Percentiles rank a stretch among this genome's conserved stretches.
Evolutionary conservation across 352 stramenopile species (phyloP).

Genomic region (Globisporangium ultimum): DNA sequence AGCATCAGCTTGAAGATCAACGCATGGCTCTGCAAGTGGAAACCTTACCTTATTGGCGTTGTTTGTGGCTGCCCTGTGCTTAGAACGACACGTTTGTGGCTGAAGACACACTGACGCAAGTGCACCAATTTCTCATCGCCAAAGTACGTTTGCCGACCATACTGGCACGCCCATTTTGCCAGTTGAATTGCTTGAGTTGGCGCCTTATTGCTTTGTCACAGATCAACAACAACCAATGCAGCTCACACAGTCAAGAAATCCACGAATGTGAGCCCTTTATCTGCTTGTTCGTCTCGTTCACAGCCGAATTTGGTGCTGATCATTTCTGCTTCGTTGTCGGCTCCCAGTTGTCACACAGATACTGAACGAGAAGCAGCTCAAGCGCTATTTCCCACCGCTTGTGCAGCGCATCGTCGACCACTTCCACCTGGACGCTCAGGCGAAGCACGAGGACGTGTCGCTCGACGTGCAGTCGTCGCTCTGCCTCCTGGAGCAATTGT

Average conservation of each 20-base stretch:
- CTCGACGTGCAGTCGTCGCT: constrained; percentile 67
- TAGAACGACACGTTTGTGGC: constrained; percentile 23
- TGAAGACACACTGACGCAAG: constrained; percentile 20
- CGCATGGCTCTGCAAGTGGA: neutral
- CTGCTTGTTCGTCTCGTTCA: neutral
- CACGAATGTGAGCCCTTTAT: constrained; percentile 37
- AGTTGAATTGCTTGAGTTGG: neutral
- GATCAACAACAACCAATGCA: constrained; percentile 54
- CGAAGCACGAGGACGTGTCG: constrained; percentile 34
- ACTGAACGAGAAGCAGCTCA: constrained; percentile 38
- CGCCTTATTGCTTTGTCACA: constrained; percentile 5
- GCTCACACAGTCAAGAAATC: constrained; percentile 46
- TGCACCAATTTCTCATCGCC: constrained; percentile 31
- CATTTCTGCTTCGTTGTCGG: neutral
- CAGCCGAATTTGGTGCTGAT: too few relatives aligned
- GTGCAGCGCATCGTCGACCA: constrained; percentile 32
- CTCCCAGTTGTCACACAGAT: constrained; percentile 26
- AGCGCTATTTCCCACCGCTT: constrained; percentile 33
- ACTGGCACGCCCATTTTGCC: neutral
- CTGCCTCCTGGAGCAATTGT: constrained; percentile 65
- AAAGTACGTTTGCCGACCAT: constrained; percentile 20
- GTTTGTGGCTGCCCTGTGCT: neutral
- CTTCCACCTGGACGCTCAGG: constrained; percentile 26
- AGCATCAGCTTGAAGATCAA: neutral
- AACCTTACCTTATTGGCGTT: neutral